Conservation (phyloP, 371 early-diverging fungal genomes). For the Amoeboaphelidium occidentale region DNA sequence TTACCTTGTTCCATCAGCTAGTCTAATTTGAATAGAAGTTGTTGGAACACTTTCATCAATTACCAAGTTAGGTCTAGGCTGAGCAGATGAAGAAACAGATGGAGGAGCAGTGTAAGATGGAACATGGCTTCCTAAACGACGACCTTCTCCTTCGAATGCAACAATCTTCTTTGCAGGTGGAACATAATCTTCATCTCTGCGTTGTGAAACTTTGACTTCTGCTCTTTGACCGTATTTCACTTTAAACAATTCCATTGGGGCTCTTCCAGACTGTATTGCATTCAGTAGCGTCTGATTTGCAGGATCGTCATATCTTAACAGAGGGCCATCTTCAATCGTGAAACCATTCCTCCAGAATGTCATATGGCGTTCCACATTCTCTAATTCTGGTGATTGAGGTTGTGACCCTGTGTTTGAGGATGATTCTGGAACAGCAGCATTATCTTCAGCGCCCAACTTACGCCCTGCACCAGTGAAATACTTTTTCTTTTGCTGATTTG, state of each 20-base stretch:
- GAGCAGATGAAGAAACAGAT: slow-evolving; percentile 10
- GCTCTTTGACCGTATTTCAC: slow-evolving; percentile 77
- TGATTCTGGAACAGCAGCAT: slow-evolving; percentile 5
- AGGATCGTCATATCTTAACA: slow-evolving; percentile 59
- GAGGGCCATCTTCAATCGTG: slow-evolving; percentile 74
- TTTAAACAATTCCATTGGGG: slow-evolving; percentile 55
- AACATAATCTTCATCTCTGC: slow-evolving; percentile 57
- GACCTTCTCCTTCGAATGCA: slow-evolving; percentile 62
- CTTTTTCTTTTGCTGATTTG: neutral
- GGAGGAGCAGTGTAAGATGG: slow-evolving; percentile 5
- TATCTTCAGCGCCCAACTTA: slow-evolving; percentile 2
- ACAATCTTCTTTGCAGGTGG: slow-evolving; percentile 35
- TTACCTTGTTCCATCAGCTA: slow-evolving; percentile 57
- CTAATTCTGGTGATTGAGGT: neutral
- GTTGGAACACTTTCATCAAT: slow-evolving; percentile 48
- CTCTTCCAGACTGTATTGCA: slow-evolving; percentile 69
- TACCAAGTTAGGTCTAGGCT: slow-evolving; percentile 7
- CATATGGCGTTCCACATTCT: slow-evolving; percentile 13
- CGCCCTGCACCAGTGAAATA: slow-evolving; percentile 1
- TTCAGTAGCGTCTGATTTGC: slow-evolving; percentile 52
- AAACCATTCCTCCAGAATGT: slow-evolving; percentile 92
- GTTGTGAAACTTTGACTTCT: slow-evolving; percentile 56
- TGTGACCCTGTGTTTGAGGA: neutral
- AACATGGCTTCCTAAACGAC: slow-evolving; percentile 38
- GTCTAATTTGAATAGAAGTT: slow-evolving; percentile 65